Evolutionary conservation across 805 yeast species (phyloP).

Genomic region (Yamadazyma sp.): DNA sequence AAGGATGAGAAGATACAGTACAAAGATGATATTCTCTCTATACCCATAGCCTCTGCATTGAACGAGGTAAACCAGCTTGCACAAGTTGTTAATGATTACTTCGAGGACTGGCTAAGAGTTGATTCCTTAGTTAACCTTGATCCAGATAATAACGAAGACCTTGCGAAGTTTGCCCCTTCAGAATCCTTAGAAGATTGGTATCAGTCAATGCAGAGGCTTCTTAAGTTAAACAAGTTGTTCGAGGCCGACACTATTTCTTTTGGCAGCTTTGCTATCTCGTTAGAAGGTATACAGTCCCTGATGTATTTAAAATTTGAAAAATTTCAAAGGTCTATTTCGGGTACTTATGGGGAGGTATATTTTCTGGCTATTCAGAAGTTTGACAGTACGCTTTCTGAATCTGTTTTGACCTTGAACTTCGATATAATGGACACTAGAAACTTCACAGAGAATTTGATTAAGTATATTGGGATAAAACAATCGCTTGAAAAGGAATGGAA

Average conservation of each 20-base stretch:
- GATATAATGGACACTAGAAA: constrained; percentile 13
- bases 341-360: constrained; percentile 41
- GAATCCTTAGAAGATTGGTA: constrained; percentile 46
- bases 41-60: constrained; percentile 4
- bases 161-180: constrained; percentile 21
- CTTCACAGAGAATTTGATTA: constrained; percentile 9
- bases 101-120: constrained; percentile 52
- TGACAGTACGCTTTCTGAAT: constrained; percentile 27
- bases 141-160: constrained; percentile 43
- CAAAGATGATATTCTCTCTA: not conserved
- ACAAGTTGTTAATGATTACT: constrained; percentile 33
- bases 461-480: constrained; percentile 9
- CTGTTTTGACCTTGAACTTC: constrained; percentile 24
- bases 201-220: constrained; percentile 42
- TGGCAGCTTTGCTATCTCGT: constrained; percentile 38
- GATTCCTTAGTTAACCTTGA: constrained; percentile 58
- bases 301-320: constrained; percentile 54
- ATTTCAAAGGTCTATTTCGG: constrained; percentile 53
- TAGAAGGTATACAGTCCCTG: constrained; percentile 53
- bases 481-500: constrained; percentile 9
- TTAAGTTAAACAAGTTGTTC: constrained; percentile 44
- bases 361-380: constrained; percentile 27
- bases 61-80: constrained; percentile 31
- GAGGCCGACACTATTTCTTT: constrained; percentile 31
- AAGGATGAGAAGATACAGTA: constrained; percentile 1